Percentiles rank a stretch among this genome's conserved stretches.
phyloP scores from a whole-genome alignment of 768 basidiomycete genomes.

The Agaricus bisporus region DNA sequence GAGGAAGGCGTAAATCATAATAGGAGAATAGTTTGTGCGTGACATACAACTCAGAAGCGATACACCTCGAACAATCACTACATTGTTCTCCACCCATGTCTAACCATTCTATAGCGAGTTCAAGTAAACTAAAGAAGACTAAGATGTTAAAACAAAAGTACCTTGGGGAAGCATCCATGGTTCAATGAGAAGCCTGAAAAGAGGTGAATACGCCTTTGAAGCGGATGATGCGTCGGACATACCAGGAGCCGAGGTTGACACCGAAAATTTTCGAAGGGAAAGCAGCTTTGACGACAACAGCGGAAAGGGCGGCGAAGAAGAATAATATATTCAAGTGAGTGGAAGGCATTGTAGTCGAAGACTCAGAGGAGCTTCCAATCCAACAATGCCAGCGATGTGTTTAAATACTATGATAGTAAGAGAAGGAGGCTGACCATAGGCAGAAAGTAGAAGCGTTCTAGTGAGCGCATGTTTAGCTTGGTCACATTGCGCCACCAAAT shows the following conservation, averaged over 20 bases:
- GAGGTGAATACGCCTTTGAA: neutral
- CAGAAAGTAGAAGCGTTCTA: neutral
- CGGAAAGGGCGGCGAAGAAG: slow-evolving; percentile 7
- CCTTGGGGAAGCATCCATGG: slow-evolving; percentile 80
- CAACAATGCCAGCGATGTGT: slow-evolving; percentile 4
- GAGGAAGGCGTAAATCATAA: neutral
- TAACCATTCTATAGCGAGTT: slow-evolving; percentile 47
- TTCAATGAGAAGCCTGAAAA: slow-evolving; percentile 62
- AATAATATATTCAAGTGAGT: slow-evolving; percentile 19
- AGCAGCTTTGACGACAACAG: slow-evolving; percentile 14
- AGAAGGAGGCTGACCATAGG: slow-evolving; percentile 2
- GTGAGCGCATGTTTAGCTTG: neutral
- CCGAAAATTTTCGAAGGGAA: slow-evolving; percentile 53
- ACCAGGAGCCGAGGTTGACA: slow-evolving; percentile 69
- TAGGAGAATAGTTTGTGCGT: neutral
- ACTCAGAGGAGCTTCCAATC: neutral
- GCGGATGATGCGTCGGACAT: slow-evolving; percentile 10
- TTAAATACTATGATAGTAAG: neutral
- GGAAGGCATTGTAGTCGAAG: slow-evolving; percentile 16
- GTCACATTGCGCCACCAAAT: slow-evolving; percentile 1
- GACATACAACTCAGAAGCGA: slow-evolving; percentile 60
- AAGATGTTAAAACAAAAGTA: slow-evolving; percentile 15
- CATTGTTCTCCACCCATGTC: slow-evolving; percentile 69
- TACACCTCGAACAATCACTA: slow-evolving; percentile 54
- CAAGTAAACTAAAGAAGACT: neutral